phyloP scores from a whole-genome alignment of 139 green algal genomes.

The Chlamydomonas schloesseri region DNA sequence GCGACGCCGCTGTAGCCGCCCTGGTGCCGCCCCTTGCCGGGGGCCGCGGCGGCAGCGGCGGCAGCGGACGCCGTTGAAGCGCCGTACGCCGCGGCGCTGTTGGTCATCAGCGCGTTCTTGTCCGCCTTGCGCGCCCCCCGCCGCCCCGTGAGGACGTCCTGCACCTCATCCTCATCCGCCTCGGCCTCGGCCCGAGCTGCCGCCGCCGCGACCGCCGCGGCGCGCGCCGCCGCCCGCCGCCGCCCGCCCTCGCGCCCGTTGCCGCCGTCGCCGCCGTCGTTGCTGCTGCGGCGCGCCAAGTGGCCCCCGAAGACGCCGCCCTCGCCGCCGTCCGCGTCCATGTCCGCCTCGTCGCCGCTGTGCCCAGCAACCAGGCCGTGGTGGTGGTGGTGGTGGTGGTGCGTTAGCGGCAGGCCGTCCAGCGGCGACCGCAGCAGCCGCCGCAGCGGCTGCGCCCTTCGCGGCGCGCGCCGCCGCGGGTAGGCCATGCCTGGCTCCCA shows the following conservation, averaged over 20 bases:
- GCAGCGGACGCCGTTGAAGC: too few species aligned
- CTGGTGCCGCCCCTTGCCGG: background rate
- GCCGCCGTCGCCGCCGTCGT: conserved; percentile 1
- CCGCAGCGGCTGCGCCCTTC: background rate
- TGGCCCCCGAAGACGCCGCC: background rate
- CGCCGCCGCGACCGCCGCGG: conserved; percentile 23
- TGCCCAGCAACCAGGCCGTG: background rate
- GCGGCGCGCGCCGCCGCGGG: background rate
- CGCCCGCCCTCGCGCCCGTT: background rate
- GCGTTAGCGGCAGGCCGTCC: background rate
- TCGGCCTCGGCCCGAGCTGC: conserved; percentile 33
- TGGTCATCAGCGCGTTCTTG: too few species aligned
- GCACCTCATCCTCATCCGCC: conserved; percentile 25
- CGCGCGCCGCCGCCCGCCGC: conserved; percentile 6
- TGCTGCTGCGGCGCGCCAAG: background rate
- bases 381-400: conserved; percentile 7
- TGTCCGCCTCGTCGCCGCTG: conserved; percentile 12
- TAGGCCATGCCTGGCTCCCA: conserved; percentile 8
- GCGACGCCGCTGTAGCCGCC: too few species aligned
- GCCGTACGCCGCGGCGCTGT: too few species aligned
- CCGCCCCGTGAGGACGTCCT: background rate
- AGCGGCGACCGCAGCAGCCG: conserved; percentile 1
- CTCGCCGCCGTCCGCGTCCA: background rate
- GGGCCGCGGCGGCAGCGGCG: too few species aligned
- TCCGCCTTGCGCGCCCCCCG: background rate